Conservation (phyloP, 2,329 filamentous ascomycete genomes). For the Fusarium robinianum region DNA sequence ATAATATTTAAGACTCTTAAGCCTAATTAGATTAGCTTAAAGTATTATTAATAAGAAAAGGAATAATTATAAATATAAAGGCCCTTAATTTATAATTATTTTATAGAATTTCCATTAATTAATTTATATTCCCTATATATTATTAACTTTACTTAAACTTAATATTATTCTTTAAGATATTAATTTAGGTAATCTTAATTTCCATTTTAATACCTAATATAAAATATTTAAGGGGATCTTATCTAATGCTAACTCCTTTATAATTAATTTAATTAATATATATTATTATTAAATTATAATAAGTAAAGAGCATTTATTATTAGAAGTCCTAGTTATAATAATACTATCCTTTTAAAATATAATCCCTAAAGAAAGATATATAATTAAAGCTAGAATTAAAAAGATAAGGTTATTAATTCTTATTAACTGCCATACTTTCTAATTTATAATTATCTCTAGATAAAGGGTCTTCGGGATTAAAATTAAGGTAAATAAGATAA, state of each 20-base stretch:
- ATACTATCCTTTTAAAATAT: slow-evolving; percentile 49
- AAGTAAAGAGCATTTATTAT: slow-evolving; percentile 36
- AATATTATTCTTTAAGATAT: slow-evolving; percentile 48
- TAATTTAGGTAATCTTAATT: slow-evolving; percentile 45
- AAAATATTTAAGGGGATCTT: slow-evolving; percentile 47
- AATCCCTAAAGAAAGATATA: slow-evolving; percentile 47
- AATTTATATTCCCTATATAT: too few relatives aligned
- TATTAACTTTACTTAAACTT: slow-evolving; percentile 3
- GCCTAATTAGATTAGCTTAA: too few relatives aligned
- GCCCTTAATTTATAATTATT: too few relatives aligned
- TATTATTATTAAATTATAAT: not conserved
- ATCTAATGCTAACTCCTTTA: slow-evolving; percentile 48
- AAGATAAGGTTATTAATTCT: slow-evolving; percentile 51
- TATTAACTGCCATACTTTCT: slow-evolving; percentile 51
- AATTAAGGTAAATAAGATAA: slow-evolving; percentile 50
- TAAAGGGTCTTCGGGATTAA: slow-evolving; percentile 48
- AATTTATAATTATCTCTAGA: slow-evolving; percentile 53
- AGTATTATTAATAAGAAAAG: too few relatives aligned
- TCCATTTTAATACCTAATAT: slow-evolving; percentile 47
- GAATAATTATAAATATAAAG: too few relatives aligned
- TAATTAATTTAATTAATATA: not conserved
- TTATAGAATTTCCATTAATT: too few relatives aligned
- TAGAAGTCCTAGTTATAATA: slow-evolving; percentile 53
- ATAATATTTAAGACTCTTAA: too few relatives aligned
- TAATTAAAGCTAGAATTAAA: slow-evolving; percentile 44